These are phyloP conservation scores for Aspergillus sclerotiicarbonarius DNA, from an alignment of 495 filamentous ascomycete species.

Conservation along the genomic window DNA sequence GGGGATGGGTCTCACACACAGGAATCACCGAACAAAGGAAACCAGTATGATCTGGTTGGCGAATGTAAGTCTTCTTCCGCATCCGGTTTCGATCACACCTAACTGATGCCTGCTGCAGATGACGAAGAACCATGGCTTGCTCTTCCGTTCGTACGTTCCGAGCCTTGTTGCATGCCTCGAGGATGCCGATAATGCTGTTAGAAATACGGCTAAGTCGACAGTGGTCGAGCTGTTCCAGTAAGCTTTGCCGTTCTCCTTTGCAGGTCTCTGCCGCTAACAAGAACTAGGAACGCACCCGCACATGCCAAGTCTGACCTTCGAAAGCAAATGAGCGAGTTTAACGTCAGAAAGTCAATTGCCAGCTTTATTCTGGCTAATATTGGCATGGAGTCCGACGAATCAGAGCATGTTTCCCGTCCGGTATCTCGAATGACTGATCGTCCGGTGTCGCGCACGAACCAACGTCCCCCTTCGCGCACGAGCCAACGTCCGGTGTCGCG, in stretches of 20 bases:
- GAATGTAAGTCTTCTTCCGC: conserved; percentile 50
- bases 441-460: not conserved
- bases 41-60: conserved; percentile 76
- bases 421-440: conserved; percentile 43
- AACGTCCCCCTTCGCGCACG: conserved; percentile 1
- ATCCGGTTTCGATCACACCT: conserved; percentile 10
- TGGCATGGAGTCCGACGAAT: conserved; percentile 36
- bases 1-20: conserved; percentile 72
- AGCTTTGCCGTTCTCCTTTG: conserved; percentile 16
- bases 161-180: conserved; percentile 81
- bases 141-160: conserved; percentile 79
- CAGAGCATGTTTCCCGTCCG: conserved; percentile 23
- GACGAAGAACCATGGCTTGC: conserved; percentile 70
- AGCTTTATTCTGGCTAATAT: conserved; percentile 73
- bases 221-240: conserved; percentile 85
- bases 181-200: conserved; percentile 81
- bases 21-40: conserved; percentile 80
- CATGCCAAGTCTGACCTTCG: conserved; percentile 85
- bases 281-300: conserved; percentile 66
- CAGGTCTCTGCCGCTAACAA: conserved; percentile 13
- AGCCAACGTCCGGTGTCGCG: not conserved
- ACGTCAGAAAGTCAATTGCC: conserved; percentile 81
- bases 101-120: conserved; percentile 50
- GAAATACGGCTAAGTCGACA: conserved; percentile 76
- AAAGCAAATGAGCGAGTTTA: conserved; percentile 71